phyloP scores from a whole-genome alignment of 371 early-diverging fungal species.

The Zancudomyces culisetae region DNA sequence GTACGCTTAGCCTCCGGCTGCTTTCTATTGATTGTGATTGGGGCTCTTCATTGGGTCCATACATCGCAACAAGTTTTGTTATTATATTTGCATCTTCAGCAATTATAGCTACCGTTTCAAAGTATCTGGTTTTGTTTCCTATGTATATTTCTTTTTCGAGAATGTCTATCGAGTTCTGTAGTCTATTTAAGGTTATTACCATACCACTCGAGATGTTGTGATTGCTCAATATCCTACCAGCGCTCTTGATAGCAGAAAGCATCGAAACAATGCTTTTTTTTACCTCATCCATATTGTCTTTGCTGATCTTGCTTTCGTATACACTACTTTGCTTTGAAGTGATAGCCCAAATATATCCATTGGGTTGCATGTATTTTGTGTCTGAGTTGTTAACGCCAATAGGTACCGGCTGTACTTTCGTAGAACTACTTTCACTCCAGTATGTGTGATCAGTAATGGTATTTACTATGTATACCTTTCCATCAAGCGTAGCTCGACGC shows the following conservation, averaged over 20 bases:
- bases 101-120: conserved; percentile 31
- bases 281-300: no score
- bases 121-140: conserved; percentile 33
- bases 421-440: conserved; percentile 24
- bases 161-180: conserved; percentile 37
- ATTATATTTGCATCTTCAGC: conserved; percentile 64
- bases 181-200: conserved; percentile 37
- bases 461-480: conserved; percentile 51
- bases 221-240: background rate
- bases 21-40: conserved; percentile 26
- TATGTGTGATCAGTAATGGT: conserved; percentile 45
- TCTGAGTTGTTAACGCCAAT: background rate
- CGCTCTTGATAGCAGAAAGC: background rate
- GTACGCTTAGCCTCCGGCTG: conserved; percentile 45
- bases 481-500: conserved; percentile 27
- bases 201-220: background rate
- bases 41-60: conserved; percentile 39
- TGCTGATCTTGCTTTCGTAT: background rate
- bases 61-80: conserved; percentile 54
- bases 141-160: conserved; percentile 40
- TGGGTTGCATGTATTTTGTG: background rate
- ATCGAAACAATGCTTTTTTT: no score
- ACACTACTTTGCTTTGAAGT: background rate
- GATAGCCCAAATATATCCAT: background rate
- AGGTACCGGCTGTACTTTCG: background rate